A percentile compares a stretch with the other conserved stretches of the same genome.
phyloP scores from a whole-genome alignment of 1,284 basidiomycete genomes.

The Golubevia sp. region DNA sequence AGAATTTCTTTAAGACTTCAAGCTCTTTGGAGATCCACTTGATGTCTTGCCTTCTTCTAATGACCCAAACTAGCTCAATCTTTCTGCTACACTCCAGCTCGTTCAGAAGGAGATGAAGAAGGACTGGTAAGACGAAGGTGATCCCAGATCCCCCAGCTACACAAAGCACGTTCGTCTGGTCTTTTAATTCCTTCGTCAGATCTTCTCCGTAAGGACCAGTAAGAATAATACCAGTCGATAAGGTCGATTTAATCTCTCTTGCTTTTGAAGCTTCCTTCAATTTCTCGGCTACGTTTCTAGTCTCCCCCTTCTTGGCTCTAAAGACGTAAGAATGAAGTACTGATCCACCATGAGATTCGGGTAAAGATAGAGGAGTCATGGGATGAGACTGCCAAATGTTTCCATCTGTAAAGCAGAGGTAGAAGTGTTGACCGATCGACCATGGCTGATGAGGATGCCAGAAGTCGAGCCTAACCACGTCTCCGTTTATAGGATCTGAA shows the following conservation, averaged over 20 bases:
- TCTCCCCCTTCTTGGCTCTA: slow-evolving; percentile 18
- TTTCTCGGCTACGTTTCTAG: slow-evolving; percentile 12
- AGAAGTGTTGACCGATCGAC: slow-evolving; percentile 21
- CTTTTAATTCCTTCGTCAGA: slow-evolving; percentile 1
- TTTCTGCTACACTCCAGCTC: not conserved
- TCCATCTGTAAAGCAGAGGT: slow-evolving; percentile 13
- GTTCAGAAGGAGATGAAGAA: slow-evolving; percentile 5
- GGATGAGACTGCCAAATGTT: slow-evolving; percentile 24
- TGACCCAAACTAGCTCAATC: slow-evolving; percentile 13
- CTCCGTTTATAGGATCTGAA: slow-evolving; percentile 6
- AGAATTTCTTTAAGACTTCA: slow-evolving; percentile 1
- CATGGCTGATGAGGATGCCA: slow-evolving; percentile 12
- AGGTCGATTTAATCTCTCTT: not conserved
- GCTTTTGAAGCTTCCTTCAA: no score
- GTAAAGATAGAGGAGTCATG: slow-evolving; percentile 15
- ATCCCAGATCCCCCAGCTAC: slow-evolving; percentile 22
- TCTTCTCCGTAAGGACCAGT: slow-evolving; percentile 18
- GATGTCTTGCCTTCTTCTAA: slow-evolving; percentile 6
- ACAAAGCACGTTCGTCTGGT: slow-evolving; percentile 9
- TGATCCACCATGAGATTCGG: not conserved
- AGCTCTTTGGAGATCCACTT: slow-evolving; percentile 14
- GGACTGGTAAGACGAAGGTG: slow-evolving; percentile 19
- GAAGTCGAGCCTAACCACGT: slow-evolving; percentile 20
- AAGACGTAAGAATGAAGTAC: slow-evolving; percentile 11
- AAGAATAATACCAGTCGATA: slow-evolving; percentile 11